A percentile compares a stretch with the other conserved stretches of the same genome.
These are phyloP conservation scores for Penicillium digitatum DNA, from an alignment of 2,329 filamentous ascomycete species.

Conservation along the genomic window DNA sequence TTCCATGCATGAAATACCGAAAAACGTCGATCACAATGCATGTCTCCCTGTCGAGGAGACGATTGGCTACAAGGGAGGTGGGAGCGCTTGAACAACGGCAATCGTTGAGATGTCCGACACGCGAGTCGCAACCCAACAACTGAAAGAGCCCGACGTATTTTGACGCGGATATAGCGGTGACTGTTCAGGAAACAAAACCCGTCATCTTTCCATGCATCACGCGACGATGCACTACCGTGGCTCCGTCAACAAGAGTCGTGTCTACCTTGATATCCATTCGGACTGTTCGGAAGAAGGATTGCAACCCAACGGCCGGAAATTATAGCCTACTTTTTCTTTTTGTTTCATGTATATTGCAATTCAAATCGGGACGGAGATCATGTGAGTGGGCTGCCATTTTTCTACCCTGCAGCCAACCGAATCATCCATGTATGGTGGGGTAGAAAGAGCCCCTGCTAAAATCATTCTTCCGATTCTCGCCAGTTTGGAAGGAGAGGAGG, in stretches of 20 bases:
- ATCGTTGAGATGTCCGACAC: neutral
- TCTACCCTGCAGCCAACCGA: slow-evolving; percentile 14
- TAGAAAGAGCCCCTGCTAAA: neutral
- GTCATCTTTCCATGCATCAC: slow-evolving; percentile 18
- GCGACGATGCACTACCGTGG: slow-evolving; percentile 12
- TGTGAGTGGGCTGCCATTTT: slow-evolving; percentile 14
- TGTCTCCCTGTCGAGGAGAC: slow-evolving; percentile 8
- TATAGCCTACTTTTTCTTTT: neutral
- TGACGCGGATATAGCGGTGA: slow-evolving; percentile 23
- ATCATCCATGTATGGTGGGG: slow-evolving; percentile 15
- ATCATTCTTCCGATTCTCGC: slow-evolving; percentile 5
- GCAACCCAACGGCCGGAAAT: slow-evolving; percentile 6
- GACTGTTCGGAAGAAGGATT: slow-evolving; percentile 29
- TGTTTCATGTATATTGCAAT: slow-evolving; percentile 3
- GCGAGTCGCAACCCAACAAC: slow-evolving; percentile 5
- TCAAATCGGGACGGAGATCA: slow-evolving; percentile 11
- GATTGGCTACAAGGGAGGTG: neutral
- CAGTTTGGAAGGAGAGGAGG: slow-evolving; percentile 1
- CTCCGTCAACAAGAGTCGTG: slow-evolving; percentile 24
- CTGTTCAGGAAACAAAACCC: slow-evolving; percentile 10
- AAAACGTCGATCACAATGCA: slow-evolving; percentile 19
- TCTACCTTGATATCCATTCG: slow-evolving; percentile 32
- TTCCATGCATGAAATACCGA: slow-evolving; percentile 27
- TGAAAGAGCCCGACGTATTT: slow-evolving; percentile 6
- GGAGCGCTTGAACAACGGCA: neutral